These are phyloP conservation scores for Plantago ovata DNA, from an alignment of 257 asterid species.

Conservation along the genomic window DNA sequence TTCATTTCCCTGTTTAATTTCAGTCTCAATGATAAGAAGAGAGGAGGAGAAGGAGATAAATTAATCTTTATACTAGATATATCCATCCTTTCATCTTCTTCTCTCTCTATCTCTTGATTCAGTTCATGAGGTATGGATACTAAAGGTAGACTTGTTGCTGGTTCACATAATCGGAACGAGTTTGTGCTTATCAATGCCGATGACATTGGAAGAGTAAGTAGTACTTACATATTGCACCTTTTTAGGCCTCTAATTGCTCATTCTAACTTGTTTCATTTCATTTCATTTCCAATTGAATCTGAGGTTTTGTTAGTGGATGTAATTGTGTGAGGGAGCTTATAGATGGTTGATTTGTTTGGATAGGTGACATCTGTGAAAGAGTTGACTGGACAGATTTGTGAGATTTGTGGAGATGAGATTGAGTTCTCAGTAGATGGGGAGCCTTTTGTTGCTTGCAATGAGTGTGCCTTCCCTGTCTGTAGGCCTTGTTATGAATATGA, in stretches of 20 bases:
- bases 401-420: slow-evolving; percentile 96
- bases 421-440: slow-evolving; percentile 78
- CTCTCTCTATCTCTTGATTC: slow-evolving; percentile 23
- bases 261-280: not conserved
- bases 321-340: slow-evolving; percentile 7
- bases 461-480: slow-evolving; percentile 91
- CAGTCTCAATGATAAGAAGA: not conserved
- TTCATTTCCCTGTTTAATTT: not conserved
- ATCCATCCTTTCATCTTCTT: slow-evolving; percentile 23
- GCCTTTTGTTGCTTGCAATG: slow-evolving; percentile 91
- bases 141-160: slow-evolving; percentile 92
- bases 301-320: slow-evolving; percentile 28
- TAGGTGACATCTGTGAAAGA: slow-evolving; percentile 96
- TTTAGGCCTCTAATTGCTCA: not conserved
- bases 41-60: slow-evolving; percentile 1
- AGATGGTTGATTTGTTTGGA: slow-evolving; percentile 5
- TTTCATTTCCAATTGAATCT: slow-evolving; percentile 18
- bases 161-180: slow-evolving; percentile 95
- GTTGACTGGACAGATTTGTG: slow-evolving; percentile 91
- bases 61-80: not conserved
- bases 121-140: slow-evolving; percentile 57
- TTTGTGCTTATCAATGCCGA: slow-evolving; percentile 96
- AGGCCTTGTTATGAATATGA: slow-evolving; percentile 88
- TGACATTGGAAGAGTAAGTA: slow-evolving; percentile 87
- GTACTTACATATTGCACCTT: not conserved